phyloP scores from a whole-genome alignment of 2,329 filamentous ascomycete genomes.

The Epichloe sp. region DNA sequence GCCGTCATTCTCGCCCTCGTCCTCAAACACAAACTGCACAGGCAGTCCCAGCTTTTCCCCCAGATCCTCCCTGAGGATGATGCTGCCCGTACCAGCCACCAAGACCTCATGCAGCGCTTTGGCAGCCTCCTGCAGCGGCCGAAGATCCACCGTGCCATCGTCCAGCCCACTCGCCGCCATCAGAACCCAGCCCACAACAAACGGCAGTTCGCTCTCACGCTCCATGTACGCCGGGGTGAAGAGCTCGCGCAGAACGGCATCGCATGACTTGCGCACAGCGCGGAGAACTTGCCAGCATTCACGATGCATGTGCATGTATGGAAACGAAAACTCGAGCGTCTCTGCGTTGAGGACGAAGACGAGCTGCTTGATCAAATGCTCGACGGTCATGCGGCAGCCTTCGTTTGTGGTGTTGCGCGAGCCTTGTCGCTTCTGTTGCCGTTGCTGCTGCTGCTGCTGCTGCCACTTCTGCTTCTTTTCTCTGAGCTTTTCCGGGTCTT shows the following conservation, averaged over 20 bases:
- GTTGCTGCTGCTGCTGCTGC: background rate
- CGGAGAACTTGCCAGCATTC: slow-evolving; percentile 26
- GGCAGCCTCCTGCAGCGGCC: background rate
- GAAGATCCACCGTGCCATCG: background rate
- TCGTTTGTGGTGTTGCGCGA: background rate
- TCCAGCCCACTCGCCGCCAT: slow-evolving; percentile 9
- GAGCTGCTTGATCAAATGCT: slow-evolving; percentile 19
- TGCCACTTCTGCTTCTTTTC: slow-evolving; percentile 3
- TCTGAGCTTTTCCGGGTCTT: slow-evolving; percentile 9
- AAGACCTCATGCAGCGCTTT: background rate
- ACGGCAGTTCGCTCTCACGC: slow-evolving; percentile 25
- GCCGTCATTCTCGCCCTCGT: background rate
- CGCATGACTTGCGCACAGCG: slow-evolving; percentile 16
- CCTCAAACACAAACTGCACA: background rate
- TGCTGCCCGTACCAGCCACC: background rate
- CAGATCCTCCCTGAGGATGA: background rate
- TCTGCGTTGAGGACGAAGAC: slow-evolving; percentile 23
- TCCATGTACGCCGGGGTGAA: slow-evolving; percentile 24
- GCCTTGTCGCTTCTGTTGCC: background rate
- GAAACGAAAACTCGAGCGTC: slow-evolving; percentile 22
- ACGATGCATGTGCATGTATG: slow-evolving; percentile 28
- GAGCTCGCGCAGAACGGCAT: slow-evolving; percentile 17
- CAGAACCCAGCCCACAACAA: slow-evolving; percentile 27
- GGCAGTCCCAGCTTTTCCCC: background rate
- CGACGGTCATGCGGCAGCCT: slow-evolving; percentile 6